Percentiles rank a stretch among this genome's conserved stretches.
These are phyloP conservation scores for Nectriaceae sp. DNA, from an alignment of 2,329 filamentous ascomycete genomes.

Conservation along the genomic window DNA sequence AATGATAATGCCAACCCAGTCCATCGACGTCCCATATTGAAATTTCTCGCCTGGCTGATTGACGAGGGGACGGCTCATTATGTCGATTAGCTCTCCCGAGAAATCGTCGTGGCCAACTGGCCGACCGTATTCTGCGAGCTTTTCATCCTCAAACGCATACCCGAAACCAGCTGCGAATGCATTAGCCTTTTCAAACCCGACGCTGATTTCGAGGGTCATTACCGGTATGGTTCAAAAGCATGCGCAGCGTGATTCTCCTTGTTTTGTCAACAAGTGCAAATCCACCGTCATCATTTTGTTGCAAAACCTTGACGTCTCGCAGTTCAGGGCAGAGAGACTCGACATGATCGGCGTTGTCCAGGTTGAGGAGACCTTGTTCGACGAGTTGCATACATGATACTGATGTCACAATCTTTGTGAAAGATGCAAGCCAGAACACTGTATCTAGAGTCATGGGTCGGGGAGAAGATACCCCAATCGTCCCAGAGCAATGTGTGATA, in stretches of 20 bases:
- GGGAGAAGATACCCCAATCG: neutral
- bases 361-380: neutral
- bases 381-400: neutral
- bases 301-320: neutral
- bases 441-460: neutral
- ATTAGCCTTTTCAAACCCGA: too few species aligned
- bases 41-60: slow-evolving; percentile 12
- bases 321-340: neutral
- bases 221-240: neutral
- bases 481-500: slow-evolving; percentile 34
- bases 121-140: neutral
- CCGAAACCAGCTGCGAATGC: neutral
- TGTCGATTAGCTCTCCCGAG: neutral
- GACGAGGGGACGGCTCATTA: too few species aligned
- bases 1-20: slow-evolving; percentile 12
- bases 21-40: slow-evolving; percentile 13
- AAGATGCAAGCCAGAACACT: neutral
- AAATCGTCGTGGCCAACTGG: neutral
- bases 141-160: neutral
- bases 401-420: neutral
- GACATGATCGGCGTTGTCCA: neutral
- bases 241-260: neutral
- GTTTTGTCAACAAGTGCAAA: slow-evolving; percentile 2
- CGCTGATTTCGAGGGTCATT: too few species aligned
- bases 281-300: slow-evolving; percentile 20